Conservation (phyloP, 257 asterid species). For the Handroanthus guayacan region DNA sequence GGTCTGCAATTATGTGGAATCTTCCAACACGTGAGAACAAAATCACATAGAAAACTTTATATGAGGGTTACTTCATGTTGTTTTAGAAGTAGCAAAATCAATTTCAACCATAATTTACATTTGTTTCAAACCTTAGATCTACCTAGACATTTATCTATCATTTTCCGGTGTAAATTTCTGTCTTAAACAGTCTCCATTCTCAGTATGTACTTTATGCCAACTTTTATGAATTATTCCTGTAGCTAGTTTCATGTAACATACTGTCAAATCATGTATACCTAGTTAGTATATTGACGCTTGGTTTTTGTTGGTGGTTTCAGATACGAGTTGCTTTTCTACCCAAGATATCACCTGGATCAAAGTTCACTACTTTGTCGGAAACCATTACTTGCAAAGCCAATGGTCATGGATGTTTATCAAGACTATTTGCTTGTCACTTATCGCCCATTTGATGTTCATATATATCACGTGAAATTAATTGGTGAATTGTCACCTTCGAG, state of each 20-base stretch:
- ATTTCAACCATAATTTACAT: background rate
- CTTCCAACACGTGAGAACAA: constrained; percentile 78
- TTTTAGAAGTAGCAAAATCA: constrained; percentile 28
- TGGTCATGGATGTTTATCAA: constrained; percentile 99
- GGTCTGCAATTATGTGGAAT: constrained; percentile 88
- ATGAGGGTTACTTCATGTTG: constrained; percentile 29
- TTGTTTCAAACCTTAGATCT: constrained; percentile 23
- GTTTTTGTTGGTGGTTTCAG: constrained; percentile 58
- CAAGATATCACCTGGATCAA: constrained; percentile 99
- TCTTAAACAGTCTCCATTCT: background rate
- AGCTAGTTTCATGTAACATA: constrained; percentile 21
- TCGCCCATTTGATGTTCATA: constrained; percentile 95
- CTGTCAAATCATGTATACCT: constrained; percentile 24
- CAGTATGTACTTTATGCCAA: background rate
- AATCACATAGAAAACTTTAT: constrained; percentile 31
- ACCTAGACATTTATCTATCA: constrained; percentile 9
- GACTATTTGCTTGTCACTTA: constrained; percentile 93
- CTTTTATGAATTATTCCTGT: constrained; percentile 15
- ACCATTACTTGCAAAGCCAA: constrained; percentile 81
- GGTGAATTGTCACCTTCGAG: constrained; percentile 94
- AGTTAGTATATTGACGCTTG: constrained; percentile 29
- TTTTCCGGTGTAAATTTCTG: constrained; percentile 20
- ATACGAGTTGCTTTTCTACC: constrained; percentile 95
- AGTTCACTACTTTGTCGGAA: constrained; percentile 93
- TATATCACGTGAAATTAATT: constrained; percentile 84